Conservation (phyloP, 2,329 filamentous ascomycete species). For the Cladophialophora psammophila region DNA sequence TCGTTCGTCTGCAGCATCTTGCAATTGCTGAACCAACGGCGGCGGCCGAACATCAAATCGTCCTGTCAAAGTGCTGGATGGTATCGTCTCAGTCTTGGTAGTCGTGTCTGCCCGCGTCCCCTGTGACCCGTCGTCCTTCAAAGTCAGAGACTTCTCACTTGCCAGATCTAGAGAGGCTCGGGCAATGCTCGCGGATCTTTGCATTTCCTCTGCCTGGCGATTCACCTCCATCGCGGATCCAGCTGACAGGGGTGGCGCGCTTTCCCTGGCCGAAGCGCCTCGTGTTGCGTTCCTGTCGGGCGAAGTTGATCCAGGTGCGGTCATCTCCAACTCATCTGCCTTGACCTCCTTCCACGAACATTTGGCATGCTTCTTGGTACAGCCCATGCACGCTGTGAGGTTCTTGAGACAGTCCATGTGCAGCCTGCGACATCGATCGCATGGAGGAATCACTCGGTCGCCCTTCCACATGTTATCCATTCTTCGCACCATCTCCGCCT, state of each 20-base stretch:
- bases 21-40: slow-evolving; percentile 34
- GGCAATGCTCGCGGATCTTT: slow-evolving; percentile 21
- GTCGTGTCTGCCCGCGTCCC: slow-evolving; percentile 6
- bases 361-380: slow-evolving; percentile 88
- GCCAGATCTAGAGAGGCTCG: slow-evolving; percentile 29
- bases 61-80: slow-evolving; percentile 15
- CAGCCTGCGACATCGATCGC: slow-evolving; percentile 80
- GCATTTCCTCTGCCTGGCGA: slow-evolving; percentile 22
- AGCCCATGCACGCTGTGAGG: slow-evolving; percentile 83
- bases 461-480: slow-evolving; percentile 79
- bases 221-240: slow-evolving; percentile 28
- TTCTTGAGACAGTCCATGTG: slow-evolving; percentile 86
- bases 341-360: slow-evolving; percentile 85
- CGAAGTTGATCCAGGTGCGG: slow-evolving; percentile 35
- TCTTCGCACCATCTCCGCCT: slow-evolving; percentile 72
- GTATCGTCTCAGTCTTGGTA: slow-evolving; percentile 19
- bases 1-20: slow-evolving; percentile 35
- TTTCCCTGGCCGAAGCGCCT: slow-evolving; percentile 19
- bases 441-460: slow-evolving; percentile 79
- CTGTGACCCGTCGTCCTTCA: slow-evolving; percentile 5
- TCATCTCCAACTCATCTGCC: slow-evolving; percentile 67
- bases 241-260: slow-evolving; percentile 22
- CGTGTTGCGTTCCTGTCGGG: slow-evolving; percentile 29
- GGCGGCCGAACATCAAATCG: slow-evolving; percentile 40
- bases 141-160: slow-evolving; percentile 14